Evolutionary conservation across 2,329 filamentous ascomycete species (phyloP).

Genomic region (Fusarium austroafricanum): DNA sequence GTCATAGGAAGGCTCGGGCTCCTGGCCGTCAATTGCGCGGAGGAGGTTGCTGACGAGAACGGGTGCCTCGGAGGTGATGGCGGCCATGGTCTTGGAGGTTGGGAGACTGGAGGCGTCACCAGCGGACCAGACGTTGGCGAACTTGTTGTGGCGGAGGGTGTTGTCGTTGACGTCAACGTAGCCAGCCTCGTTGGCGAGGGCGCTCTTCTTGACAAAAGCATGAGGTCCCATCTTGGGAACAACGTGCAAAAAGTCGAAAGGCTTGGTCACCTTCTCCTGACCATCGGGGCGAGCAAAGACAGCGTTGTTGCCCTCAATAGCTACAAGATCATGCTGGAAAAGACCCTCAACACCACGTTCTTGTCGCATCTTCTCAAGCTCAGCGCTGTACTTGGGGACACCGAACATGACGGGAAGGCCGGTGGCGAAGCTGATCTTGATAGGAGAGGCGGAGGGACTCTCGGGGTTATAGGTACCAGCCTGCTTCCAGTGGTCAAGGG

Average conservation of each 20-base stretch:
- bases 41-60: slow-evolving; percentile 63
- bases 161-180: slow-evolving; percentile 68
- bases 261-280: slow-evolving; percentile 56
- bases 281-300: slow-evolving; percentile 60
- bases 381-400: slow-evolving; percentile 68
- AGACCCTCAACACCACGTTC: slow-evolving; percentile 68
- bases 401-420: slow-evolving; percentile 68
- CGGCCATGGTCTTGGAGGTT: slow-evolving; percentile 67
- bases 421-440: slow-evolving; percentile 67
- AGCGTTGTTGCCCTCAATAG: slow-evolving; percentile 64
- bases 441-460: slow-evolving; percentile 54
- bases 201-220: slow-evolving; percentile 63
- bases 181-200: slow-evolving; percentile 65
- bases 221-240: slow-evolving; percentile 70
- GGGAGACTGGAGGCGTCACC: slow-evolving; percentile 70
- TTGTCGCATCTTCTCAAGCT: slow-evolving; percentile 64
- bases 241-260: slow-evolving; percentile 68
- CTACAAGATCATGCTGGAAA: slow-evolving; percentile 67
- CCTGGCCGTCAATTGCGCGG: slow-evolving; percentile 57
- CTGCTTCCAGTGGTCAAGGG: slow-evolving; percentile 68
- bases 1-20: slow-evolving; percentile 59
- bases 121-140: slow-evolving; percentile 67
- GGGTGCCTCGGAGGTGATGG: slow-evolving; percentile 63
- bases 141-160: slow-evolving; percentile 65
- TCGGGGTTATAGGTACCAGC: slow-evolving; percentile 61